Evolutionary conservation across 345 rosid species (phyloP), one percentile per base, ranked within the genome.

Genomic region (Lumnitzera littorea): DNA sequence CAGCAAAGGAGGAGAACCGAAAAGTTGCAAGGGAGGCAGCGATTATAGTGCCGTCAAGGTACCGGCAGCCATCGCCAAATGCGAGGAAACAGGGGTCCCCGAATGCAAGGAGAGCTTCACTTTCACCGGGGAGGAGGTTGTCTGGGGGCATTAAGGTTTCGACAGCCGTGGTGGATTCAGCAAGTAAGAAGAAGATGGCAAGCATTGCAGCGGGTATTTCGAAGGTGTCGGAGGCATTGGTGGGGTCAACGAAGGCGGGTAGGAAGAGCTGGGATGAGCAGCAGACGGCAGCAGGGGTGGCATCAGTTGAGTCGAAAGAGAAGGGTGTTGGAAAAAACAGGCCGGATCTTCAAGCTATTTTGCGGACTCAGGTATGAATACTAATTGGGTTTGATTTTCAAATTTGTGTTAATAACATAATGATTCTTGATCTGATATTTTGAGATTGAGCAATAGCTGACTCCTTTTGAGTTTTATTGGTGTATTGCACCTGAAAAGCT

Each of bases 11-110:
- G 24, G 99, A 94, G 66, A 88, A 78, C 57, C 68, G 96, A 53
- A 86, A 76, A 54, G 78, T 66, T 2, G 72, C 82, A 13, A 83
- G 79, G 70, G 99, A 94, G 71, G 81, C 96, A 0, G 82, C 97
- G 0, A 94, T 94, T 50, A 75, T 91, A 14, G 99, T 94, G 55
- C 96, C 96, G 3, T 94, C 99, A 0, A 81, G 99, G 78, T 94
- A 91, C 61, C 68, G 88, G 62, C 97, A 94, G 49, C 96, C 97
- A 5, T 94, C 99, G 0, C 99, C 99, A 3, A 83, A 48, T 31
- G 87, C 73, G 24, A 75, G 96, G 82, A 86, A 74, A 66, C 92
- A 86, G 71, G 87, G 86, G 12, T 86, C 91, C 1, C 89, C 96
- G 0, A 79, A 63, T 67, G 70, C 86, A 2, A 66, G 99, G 61